Evolutionary conservation across 495 filamentous ascomycete species (phyloP), one percentile per base, ranked within the genome.

Genomic region (Amorphotheca resinae): DNA sequence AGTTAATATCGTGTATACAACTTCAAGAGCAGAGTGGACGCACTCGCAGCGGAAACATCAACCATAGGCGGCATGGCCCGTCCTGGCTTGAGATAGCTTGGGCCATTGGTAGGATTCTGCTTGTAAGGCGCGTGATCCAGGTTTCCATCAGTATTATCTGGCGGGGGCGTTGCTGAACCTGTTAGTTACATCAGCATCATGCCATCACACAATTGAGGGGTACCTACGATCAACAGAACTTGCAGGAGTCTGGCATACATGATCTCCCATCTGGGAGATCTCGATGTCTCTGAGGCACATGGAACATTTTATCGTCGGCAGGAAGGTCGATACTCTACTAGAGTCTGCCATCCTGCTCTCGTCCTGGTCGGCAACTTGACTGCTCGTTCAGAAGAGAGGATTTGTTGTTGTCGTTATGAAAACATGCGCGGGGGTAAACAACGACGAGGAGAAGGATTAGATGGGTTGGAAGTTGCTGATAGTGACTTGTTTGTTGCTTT

Each of bases 301-400:
- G 38, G 93, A 96, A 67, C 91, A 98, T 76, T 95, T 96, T 61
- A 98, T 87, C 15, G 78, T 78, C 54, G 89, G 87, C 68, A 98
- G 69, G 38, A 88, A 77, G 65, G 74, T 77, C 65, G 75, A 74
- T 46, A 74, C 69, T 53, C 78, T 44, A 15, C 16, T 64, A 50
- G 66, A 62, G 31, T 62, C 48, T 25, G 60, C 59, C 48, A 68
- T 64, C 70, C 71, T 48, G 74, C 16, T 14, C 15, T 28, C 2
- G 45, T 58, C 43, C 32, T 33, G 14, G 48, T 23, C 38, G 2
- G 35, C 26, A 40, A 32, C 51, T 42, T 35, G 40, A 41, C 34
- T 43, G 16, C 40, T 30, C 36, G 18, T 35, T 35, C 39, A 30
- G 20, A 36, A 16, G 28, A n/a, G n/a, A n/a, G n/a, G n/a, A n/a